phyloP scores from a whole-genome alignment of 805 yeast genomes.

The Lipomyces sp. region DNA sequence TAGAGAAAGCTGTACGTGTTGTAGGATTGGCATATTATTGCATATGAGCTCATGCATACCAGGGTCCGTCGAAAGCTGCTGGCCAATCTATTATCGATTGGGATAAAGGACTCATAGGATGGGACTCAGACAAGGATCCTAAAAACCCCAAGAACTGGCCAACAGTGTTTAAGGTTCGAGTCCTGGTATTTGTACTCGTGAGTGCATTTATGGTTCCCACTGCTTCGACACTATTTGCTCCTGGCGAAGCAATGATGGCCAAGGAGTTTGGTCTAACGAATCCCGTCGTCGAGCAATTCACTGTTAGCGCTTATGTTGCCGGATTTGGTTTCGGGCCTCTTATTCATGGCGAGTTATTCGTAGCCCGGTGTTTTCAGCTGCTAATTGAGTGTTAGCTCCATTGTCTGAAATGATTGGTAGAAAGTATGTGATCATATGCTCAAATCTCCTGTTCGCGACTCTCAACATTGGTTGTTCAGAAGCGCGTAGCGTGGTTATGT shows the following conservation, averaged over 20 bases:
- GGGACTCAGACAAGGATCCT: conserved; percentile 45
- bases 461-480: conserved; percentile 35
- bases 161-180: conserved; percentile 47
- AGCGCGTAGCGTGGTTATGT: conserved; percentile 24
- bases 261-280: conserved; percentile 40
- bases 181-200: conserved; percentile 41
- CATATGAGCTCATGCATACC: background rate
- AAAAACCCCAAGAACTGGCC: conserved; percentile 49
- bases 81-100: conserved; percentile 18
- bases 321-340: conserved; percentile 39
- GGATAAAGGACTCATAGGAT: conserved; percentile 34
- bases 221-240: conserved; percentile 34
- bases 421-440: conserved; percentile 27
- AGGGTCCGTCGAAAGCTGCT: background rate
- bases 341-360: conserved; percentile 32
- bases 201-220: conserved; percentile 33
- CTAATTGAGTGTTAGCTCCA: conserved; percentile 25
- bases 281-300: conserved; percentile 25
- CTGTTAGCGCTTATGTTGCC: conserved; percentile 31
- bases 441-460: conserved; percentile 23
- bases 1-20: background rate
- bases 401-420: conserved; percentile 35
- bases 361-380: conserved; percentile 27
- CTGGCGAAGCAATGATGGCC: conserved; percentile 44
- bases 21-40: background rate